These are phyloP conservation scores for slime mould (Dictyostelium discoideum) DNA, from an alignment of 78 protist genomes.

Conservation along the genomic window DNA sequence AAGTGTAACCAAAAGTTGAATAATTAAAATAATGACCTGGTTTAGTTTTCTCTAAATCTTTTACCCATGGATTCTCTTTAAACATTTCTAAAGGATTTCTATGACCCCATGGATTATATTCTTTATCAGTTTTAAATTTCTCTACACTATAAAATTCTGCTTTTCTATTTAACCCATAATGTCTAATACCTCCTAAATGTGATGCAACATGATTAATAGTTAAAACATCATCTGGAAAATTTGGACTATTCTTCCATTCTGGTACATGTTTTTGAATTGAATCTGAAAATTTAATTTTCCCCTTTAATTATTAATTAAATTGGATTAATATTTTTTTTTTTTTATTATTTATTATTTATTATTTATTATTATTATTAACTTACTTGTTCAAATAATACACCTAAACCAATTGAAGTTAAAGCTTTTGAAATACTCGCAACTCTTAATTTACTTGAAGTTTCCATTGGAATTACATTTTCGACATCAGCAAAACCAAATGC, in stretches of 20 bases:
- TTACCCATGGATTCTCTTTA: conserved; percentile 41
- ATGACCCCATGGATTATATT: not conserved
- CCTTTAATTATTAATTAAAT: not conserved
- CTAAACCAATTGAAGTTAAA: conserved; percentile 28
- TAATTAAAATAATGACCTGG: conserved; percentile 44
- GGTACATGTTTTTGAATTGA: conserved; percentile 12
- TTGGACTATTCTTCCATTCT: conserved; percentile 30
- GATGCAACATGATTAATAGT: conserved; percentile 44
- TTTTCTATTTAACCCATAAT: conserved; percentile 5
- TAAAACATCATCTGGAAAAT: conserved; percentile 22
- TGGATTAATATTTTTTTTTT: not conserved
- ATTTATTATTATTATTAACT: not conserved
- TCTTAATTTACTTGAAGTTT: conserved; percentile 31
- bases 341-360: not conserved
- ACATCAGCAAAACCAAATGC: conserved; percentile 40
- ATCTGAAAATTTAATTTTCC: conserved; percentile 9
- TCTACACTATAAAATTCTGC: conserved; percentile 29
- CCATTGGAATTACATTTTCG: conserved; percentile 45
- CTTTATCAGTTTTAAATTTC: conserved; percentile 16
- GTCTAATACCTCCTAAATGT: conserved; percentile 75
- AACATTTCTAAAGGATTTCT: conserved; percentile 32
- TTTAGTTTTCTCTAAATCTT: not conserved
- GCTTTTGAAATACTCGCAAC: conserved; percentile 60
- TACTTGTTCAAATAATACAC: conserved; percentile 35
- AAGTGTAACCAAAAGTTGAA: conserved; percentile 57